phyloP scores from a whole-genome alignment of 257 asterid species.

The Solanum megistacrolobum region DNA sequence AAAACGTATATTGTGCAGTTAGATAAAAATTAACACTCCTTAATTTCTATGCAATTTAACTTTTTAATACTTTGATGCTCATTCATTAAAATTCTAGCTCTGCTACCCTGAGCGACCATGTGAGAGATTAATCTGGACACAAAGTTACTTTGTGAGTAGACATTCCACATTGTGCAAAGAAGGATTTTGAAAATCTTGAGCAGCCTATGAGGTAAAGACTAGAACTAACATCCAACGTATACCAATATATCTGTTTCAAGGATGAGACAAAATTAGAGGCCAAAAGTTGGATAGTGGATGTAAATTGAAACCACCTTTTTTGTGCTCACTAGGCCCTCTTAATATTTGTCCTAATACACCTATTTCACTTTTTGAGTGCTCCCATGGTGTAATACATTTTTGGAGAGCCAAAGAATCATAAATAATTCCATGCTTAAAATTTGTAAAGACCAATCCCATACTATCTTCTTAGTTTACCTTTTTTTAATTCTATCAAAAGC shows the following conservation, averaged over 20 bases:
- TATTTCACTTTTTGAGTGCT: not conserved
- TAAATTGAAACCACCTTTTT: constrained; percentile 20
- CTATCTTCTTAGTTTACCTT: not conserved
- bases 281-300: constrained; percentile 15
- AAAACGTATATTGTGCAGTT: too few species aligned
- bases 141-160: constrained; percentile 26
- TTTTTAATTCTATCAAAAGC: not conserved
- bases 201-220: constrained; percentile 31
- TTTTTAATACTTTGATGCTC: too few species aligned
- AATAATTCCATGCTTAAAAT: not conserved
- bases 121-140: not conserved
- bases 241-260: constrained; percentile 25
- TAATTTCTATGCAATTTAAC: too few species aligned
- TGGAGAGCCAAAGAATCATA: not conserved
- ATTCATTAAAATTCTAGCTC: not conserved
- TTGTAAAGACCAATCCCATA: constrained; percentile 1
- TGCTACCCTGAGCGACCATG: not conserved
- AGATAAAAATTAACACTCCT: too few species aligned
- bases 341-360: constrained; percentile 9
- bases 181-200: constrained; percentile 36
- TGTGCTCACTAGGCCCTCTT: constrained; percentile 13
- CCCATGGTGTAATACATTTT: not conserved
- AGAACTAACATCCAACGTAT: constrained; percentile 7
- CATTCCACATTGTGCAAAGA: constrained; percentile 29
- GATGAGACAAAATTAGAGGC: constrained; percentile 9